Conservation (phyloP, 2,329 filamentous ascomycete species). For the Nemania abortiva region DNA sequence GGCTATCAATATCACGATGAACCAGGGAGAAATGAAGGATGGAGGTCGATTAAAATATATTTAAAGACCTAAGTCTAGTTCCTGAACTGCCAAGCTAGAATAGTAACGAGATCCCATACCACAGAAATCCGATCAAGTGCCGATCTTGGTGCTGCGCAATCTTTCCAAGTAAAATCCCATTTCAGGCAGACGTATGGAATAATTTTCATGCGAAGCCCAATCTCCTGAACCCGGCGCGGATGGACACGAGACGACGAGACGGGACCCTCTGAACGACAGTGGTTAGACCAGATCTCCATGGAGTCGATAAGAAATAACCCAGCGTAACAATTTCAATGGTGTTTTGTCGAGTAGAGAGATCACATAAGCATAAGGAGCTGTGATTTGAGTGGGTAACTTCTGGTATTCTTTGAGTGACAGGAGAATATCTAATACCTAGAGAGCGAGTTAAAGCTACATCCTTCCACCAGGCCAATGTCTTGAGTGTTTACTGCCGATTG, state of each 20-base stretch:
- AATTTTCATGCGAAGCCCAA: neutral
- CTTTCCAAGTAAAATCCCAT: neutral
- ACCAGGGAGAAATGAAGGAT: neutral
- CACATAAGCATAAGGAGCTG: slow-evolving; percentile 15
- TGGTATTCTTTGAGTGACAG: slow-evolving; percentile 61
- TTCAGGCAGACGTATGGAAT: neutral
- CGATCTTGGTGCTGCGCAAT: neutral
- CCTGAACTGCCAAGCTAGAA: neutral
- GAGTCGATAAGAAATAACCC: neutral
- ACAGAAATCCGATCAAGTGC: neutral
- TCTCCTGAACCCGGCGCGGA: neutral
- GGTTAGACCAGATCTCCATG: neutral
- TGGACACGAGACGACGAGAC: neutral
- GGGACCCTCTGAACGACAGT: neutral
- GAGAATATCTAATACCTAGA: slow-evolving; percentile 72
- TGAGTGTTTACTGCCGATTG: slow-evolving; percentile 49
- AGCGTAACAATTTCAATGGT: neutral
- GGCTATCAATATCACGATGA: neutral
- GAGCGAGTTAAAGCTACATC: slow-evolving; percentile 68
- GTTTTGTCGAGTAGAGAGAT: neutral
- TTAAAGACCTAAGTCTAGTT: neutral
- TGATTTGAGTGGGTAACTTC: slow-evolving; percentile 42
- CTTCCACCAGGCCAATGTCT: slow-evolving; percentile 45
- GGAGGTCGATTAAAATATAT: neutral
- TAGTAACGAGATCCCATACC: neutral